phyloP scores from a whole-genome alignment of 2,329 filamentous ascomycete species.

The Aurifilum marmelostoma region DNA sequence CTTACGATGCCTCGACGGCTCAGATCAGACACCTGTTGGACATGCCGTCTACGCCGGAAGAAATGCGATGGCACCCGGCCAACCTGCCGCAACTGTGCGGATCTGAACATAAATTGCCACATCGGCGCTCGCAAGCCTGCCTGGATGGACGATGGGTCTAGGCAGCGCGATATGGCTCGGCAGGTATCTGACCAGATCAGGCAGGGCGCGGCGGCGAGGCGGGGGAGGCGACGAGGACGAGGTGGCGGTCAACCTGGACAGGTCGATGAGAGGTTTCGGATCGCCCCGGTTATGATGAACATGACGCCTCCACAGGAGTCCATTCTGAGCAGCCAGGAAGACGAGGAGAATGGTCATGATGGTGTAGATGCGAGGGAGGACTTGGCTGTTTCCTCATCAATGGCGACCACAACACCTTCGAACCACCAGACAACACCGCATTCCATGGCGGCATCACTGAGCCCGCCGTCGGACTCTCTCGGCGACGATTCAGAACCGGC shows the following conservation, averaged over 20 bases:
- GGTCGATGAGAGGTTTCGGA: not conserved
- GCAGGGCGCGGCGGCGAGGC: not conserved
- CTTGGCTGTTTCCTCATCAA: not conserved
- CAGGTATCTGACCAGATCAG: not conserved
- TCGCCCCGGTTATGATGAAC: not conserved
- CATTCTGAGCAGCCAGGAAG: conserved; percentile 45
- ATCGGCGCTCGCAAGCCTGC: conserved; percentile 56
- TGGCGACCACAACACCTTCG: not conserved
- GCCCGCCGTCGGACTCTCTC: not conserved
- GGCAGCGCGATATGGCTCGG: conserved; percentile 52
- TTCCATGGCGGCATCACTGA: not conserved
- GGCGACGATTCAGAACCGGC: conserved; percentile 40
- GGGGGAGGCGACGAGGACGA: not conserved
- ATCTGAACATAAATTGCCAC: conserved; percentile 59
- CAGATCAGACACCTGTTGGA: conserved; percentile 34
- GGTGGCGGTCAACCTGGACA: not conserved
- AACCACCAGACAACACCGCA: conserved; percentile 50
- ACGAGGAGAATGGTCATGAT: not conserved
- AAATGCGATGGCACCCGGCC: conserved; percentile 62
- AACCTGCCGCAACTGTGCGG: conserved; percentile 52
- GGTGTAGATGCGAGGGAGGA: not conserved
- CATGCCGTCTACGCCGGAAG: conserved; percentile 63
- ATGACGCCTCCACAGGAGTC: not conserved
- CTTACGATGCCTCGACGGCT: not conserved
- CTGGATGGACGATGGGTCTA: conserved; percentile 59